Percentiles rank a stretch among this genome's conserved stretches.
These are phyloP conservation scores for Fonsecaea pugnacius DNA, from an alignment of 2,329 filamentous ascomycete species.

Conservation along the genomic window DNA sequence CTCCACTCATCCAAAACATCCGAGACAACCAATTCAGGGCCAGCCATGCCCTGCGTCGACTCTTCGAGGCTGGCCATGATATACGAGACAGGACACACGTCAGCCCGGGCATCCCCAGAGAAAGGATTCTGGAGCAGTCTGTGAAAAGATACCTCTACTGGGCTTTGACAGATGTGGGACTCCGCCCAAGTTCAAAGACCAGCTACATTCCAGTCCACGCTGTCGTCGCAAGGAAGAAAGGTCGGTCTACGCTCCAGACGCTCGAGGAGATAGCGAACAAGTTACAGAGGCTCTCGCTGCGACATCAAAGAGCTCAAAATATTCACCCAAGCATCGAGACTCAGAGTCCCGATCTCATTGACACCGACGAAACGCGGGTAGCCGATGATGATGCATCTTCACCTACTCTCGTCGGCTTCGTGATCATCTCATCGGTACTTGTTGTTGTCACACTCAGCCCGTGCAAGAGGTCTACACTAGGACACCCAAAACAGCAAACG, in stretches of 20 bases:
- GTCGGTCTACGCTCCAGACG: constrained; percentile 47
- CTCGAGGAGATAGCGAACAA: constrained; percentile 51
- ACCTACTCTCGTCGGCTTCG: constrained; percentile 60
- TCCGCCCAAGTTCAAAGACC: constrained; percentile 44
- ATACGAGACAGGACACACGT: constrained; percentile 56
- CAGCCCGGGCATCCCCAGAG: constrained; percentile 38
- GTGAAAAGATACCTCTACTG: constrained; percentile 58
- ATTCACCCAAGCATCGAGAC: constrained; percentile 31
- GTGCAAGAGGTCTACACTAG: not conserved
- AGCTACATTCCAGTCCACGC: constrained; percentile 52
- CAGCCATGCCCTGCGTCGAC: constrained; percentile 54
- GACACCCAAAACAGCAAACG: constrained; percentile 28
- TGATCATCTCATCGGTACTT: constrained; percentile 59
- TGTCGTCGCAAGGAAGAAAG: constrained; percentile 48
- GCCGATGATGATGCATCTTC: constrained; percentile 37
- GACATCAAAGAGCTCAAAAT: constrained; percentile 46
- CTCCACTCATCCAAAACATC: constrained; percentile 52
- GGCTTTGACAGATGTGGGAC: constrained; percentile 55
- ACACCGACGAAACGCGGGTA: constrained; percentile 23
- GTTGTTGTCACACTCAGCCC: constrained; percentile 55
- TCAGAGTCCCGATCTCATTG: not conserved
- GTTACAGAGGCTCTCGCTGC: constrained; percentile 49
- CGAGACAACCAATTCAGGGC: constrained; percentile 54
- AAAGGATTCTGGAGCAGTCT: constrained; percentile 35
- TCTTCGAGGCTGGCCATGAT: constrained; percentile 57